A percentile compares a stretch with the other conserved stretches of the same genome.
Conservation (phyloP, 345 rosid species). For the Microcos paniculata region DNA sequence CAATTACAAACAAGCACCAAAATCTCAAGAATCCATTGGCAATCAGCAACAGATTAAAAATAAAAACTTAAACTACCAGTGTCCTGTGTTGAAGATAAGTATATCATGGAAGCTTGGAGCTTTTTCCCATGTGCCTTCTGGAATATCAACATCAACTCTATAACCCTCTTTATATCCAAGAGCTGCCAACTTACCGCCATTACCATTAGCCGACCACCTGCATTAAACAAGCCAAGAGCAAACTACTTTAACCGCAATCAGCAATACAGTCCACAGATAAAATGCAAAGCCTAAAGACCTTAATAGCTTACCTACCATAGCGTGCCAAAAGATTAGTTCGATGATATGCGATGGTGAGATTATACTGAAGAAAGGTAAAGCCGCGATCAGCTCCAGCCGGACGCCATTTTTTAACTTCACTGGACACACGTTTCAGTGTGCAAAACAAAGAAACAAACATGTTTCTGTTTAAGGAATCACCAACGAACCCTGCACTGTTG, state of each 20-base stretch:
- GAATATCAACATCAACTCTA: constrained; percentile 87
- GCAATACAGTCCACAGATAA: not conserved
- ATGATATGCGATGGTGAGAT: constrained; percentile 89
- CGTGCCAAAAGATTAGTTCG: constrained; percentile 88
- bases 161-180: constrained; percentile 89
- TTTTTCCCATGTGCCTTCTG: constrained; percentile 77
- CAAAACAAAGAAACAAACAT: constrained; percentile 94
- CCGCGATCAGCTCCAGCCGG: constrained; percentile 95
- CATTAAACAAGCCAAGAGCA: constrained; percentile 17
- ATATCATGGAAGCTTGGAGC: constrained; percentile 81
- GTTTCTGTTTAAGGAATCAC: constrained; percentile 93
- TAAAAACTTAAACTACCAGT: constrained; percentile 53
- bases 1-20: not conserved
- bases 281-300: not conserved
- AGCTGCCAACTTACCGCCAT: constrained; percentile 69
- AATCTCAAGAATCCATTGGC: not conserved
- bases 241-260: not conserved
- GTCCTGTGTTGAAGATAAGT: constrained; percentile 82
- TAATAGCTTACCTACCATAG: constrained; percentile 88
- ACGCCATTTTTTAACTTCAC: constrained; percentile 88
- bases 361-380: constrained; percentile 71
- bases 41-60: not conserved
- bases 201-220: constrained; percentile 72
- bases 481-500: constrained; percentile 87
- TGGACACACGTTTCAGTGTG: constrained; percentile 51